phyloP scores from a whole-genome alignment of 2,329 filamentous ascomycete genomes.

The Phyllosticta citrichinensis region DNA sequence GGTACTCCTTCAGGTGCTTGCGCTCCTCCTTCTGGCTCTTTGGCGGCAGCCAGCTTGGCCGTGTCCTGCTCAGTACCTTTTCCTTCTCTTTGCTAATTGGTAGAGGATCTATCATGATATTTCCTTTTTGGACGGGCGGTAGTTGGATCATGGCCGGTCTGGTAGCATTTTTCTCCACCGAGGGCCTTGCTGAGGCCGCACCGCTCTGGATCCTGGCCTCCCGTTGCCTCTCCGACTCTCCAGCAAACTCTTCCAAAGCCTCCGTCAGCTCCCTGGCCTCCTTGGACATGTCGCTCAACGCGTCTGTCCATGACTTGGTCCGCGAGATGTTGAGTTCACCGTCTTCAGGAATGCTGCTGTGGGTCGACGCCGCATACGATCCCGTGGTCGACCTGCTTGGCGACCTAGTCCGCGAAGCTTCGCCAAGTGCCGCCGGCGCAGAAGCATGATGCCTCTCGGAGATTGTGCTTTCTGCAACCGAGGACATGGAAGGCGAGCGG shows the following conservation, averaged over 20 bases:
- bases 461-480: conserved; percentile 18
- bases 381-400: conserved; percentile 4
- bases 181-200: conserved; percentile 23
- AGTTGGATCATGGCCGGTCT: conserved; percentile 40
- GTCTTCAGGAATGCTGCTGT: conserved; percentile 10
- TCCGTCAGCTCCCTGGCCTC: conserved; percentile 69
- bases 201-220: conserved; percentile 45
- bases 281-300: conserved; percentile 56
- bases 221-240: conserved; percentile 43
- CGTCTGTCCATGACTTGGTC: conserved; percentile 66
- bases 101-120: conserved; percentile 76
- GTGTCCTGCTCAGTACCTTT: conserved; percentile 64
- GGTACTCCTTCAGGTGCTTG: conserved; percentile 75
- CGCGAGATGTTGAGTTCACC: conserved; percentile 23
- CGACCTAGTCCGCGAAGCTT: conserved; percentile 14
- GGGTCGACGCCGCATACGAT: conserved; percentile 3
- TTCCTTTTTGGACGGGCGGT: conserved; percentile 59
- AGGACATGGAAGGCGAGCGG: conserved; percentile 21
- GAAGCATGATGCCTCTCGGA: conserved; percentile 12
- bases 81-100: conserved; percentile 82
- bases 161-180: conserved; percentile 41
- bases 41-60: conserved; percentile 75
- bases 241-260: conserved; percentile 69
- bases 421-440: conserved; percentile 16
- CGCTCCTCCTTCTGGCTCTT: conserved; percentile 87